These are phyloP conservation scores for Cercospora sojina DNA, from an alignment of 2,329 filamentous ascomycete species.

Conservation along the genomic window DNA sequence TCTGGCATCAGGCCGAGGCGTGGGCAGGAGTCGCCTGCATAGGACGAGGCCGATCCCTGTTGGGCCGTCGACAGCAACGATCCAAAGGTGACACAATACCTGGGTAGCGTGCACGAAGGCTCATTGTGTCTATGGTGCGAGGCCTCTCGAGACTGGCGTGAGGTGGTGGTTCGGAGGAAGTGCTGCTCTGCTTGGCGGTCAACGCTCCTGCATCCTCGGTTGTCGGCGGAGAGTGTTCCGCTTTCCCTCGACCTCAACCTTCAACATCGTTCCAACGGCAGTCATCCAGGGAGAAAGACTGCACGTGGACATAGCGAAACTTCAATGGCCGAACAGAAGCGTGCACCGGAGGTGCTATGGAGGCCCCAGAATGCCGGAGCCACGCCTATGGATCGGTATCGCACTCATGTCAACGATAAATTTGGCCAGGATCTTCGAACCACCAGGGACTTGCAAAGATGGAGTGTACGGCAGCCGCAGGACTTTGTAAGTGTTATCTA, in stretches of 20 bases:
- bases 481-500: slow-evolving; percentile 33
- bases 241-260: not conserved
- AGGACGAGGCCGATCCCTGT: not conserved
- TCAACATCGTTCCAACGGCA: not conserved
- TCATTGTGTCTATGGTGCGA: not conserved
- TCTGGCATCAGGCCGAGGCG: not conserved
- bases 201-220: not conserved
- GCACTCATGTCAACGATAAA: slow-evolving; percentile 35
- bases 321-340: not conserved
- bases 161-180: not conserved
- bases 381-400: slow-evolving; percentile 36
- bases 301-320: not conserved
- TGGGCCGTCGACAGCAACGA: not conserved
- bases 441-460: slow-evolving; percentile 42
- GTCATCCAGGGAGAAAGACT: not conserved
- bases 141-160: not conserved
- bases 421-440: slow-evolving; percentile 29
- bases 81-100: too few species aligned
- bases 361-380: slow-evolving; percentile 21
- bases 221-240: not conserved
- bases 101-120: not conserved
- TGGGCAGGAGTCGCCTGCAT: not conserved
- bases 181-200: not conserved
- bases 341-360: slow-evolving; percentile 30
- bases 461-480: slow-evolving; percentile 43